phyloP scores from a whole-genome alignment of 176 grass and related monocot species.

The Aegilops bicornis region DNA sequence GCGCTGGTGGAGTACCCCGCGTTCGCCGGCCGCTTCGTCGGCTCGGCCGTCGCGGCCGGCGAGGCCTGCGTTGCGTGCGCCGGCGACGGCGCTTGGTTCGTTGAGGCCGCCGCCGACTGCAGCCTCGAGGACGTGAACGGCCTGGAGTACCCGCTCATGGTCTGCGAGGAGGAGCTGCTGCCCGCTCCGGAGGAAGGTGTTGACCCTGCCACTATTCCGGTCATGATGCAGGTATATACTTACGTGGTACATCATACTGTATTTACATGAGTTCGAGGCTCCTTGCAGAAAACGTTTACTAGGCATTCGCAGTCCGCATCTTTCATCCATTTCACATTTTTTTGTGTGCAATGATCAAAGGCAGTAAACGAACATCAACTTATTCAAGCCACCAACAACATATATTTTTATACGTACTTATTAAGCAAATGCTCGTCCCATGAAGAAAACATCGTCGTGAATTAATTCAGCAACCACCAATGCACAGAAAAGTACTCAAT shows the following conservation, averaged over 20 bases:
- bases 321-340: neutral
- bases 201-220: constrained; percentile 47
- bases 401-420: too few relatives aligned
- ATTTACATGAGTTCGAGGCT: neutral
- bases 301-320: neutral
- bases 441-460: too few relatives aligned
- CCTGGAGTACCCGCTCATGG: constrained; percentile 58
- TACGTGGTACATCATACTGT: too few relatives aligned
- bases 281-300: neutral
- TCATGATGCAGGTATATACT: constrained; percentile 62
- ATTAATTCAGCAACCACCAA: too few relatives aligned
- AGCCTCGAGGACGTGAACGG: constrained; percentile 64
- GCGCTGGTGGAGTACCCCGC: constrained; percentile 60
- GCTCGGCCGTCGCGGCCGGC: neutral
- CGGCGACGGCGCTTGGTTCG: constrained; percentile 62
- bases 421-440: too few relatives aligned
- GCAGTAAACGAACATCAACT: neutral
- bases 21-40: constrained; percentile 66
- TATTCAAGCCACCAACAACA: neutral
- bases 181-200: constrained; percentile 32
- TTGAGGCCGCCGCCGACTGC: constrained; percentile 50
- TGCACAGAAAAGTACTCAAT: too few relatives aligned
- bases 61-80: constrained; percentile 57
- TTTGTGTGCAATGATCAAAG: neutral
- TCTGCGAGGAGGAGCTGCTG: constrained; percentile 57